Evolutionary conservation across 2,329 filamentous ascomycete genomes (phyloP).

Genomic region (Helotiales sp.): DNA sequence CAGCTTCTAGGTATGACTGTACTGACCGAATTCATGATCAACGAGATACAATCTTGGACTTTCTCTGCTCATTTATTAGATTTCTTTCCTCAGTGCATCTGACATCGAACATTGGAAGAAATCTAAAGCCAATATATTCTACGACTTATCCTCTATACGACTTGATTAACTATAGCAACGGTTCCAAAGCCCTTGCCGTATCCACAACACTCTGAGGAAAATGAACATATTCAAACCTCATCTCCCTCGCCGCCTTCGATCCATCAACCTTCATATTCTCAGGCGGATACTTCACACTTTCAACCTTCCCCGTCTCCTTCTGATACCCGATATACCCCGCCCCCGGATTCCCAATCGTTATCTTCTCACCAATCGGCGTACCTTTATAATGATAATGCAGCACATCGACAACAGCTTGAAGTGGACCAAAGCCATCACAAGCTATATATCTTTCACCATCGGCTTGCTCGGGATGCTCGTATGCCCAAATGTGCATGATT

Average conservation of each 20-base stretch:
- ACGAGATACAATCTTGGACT: too few species aligned
- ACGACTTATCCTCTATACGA: neutral
- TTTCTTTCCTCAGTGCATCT: too few species aligned
- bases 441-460: slow-evolving; percentile 45
- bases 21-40: too few species aligned
- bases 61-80: too few species aligned
- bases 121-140: too few species aligned
- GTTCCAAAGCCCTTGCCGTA: slow-evolving; percentile 37
- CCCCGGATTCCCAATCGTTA: slow-evolving; percentile 40
- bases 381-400: slow-evolving; percentile 39
- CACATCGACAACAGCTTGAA: slow-evolving; percentile 45
- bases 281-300: slow-evolving; percentile 13
- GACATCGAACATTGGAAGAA: too few species aligned
- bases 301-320: slow-evolving; percentile 22
- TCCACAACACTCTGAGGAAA: slow-evolving; percentile 35
- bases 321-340: slow-evolving; percentile 39
- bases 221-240: slow-evolving; percentile 31
- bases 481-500: slow-evolving; percentile 39
- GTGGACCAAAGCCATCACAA: slow-evolving; percentile 32
- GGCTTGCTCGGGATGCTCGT: slow-evolving; percentile 37
- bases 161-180: neutral
- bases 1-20: too few species aligned
- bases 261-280: slow-evolving; percentile 28
- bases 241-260: slow-evolving; percentile 31
- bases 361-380: slow-evolving; percentile 32